Base-by-base conservation (phyloP, 192 early-diverging fungal genomes). In the Backusella tarrabulga region DNA sequence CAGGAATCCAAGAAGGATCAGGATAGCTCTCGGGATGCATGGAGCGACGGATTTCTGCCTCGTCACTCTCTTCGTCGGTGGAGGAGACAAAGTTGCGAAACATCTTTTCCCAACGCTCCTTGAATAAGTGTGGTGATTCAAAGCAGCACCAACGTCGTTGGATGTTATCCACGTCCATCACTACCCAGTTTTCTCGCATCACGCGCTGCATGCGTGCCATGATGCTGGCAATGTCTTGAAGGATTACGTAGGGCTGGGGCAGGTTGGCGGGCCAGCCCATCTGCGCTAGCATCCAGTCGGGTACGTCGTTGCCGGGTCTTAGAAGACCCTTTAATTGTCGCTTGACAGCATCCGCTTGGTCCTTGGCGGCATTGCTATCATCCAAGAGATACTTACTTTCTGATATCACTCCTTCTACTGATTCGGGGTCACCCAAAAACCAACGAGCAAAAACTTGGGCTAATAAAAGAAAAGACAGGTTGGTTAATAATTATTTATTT, bases 21-120 rank as follows among this genome's bases (percentile, higher is more conserved):
- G 26, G 29, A n/a, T 74, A 68, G n/a, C 14, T 23, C 19, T 79
- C 78, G 0, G 73, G 42, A 76, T 74, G 50, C 36, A 56, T 56
- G 0, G 34, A 36, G 4, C 52, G 17, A 40, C 56, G 50, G n/a
- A 50, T 21, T 68, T 78, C 77, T 14, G 67, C 19, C 19, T 74
- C 77, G 63, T 74, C 73, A 17, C 32, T 36, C 11, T 74, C 72
- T 19, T 56, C 67, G 21, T n/a, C 68, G 34, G 26, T 68, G 26
- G 85, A 83, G n/a, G 73, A 85, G 73, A 78, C 76, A 68, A 99
- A 97, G 54, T 96, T 94, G 21, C 86, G 83, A 77, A 99, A 94
- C 41, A 98, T 89, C 78, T 98, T 98, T 79, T 97, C 96, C 97
- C 97, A 99, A 17, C 97, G 90, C 84, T 99, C 97, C 78, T 88